Evolutionary conservation across 768 basidiomycete species (phyloP).

Genomic region (Hemileccinum impolitum): DNA sequence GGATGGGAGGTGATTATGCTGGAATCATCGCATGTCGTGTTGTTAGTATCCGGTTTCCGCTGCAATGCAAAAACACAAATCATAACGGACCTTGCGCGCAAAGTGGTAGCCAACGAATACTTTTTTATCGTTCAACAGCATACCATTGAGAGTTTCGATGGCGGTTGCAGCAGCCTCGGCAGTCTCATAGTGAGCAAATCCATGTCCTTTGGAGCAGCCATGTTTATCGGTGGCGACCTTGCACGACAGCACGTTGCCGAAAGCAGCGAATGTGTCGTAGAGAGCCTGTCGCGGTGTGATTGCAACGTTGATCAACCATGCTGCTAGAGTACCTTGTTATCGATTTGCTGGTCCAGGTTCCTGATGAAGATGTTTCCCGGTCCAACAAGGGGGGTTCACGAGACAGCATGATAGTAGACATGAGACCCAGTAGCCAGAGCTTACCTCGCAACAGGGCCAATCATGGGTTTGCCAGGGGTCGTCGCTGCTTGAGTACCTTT

Average conservation of each 20-base stretch:
- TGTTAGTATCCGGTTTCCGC: conserved; percentile 50
- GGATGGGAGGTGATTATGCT: background rate
- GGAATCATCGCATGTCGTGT: no score
- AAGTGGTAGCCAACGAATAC: conserved; percentile 98
- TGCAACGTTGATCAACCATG: background rate
- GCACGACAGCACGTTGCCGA: conserved; percentile 98
- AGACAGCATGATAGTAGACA: conserved; percentile 89
- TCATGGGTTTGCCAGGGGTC: no score
- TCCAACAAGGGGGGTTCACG: conserved; percentile 98
- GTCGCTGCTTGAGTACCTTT: no score
- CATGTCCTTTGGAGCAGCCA: conserved; percentile 95
- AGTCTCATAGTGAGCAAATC: conserved; percentile 98
- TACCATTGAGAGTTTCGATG: conserved; percentile 98
- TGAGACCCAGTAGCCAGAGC: conserved; percentile 23
- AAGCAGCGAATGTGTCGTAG: conserved; percentile 98
- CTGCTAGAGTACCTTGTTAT: conserved; percentile 73
- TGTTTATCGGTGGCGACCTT: conserved; percentile 97
- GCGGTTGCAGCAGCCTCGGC: conserved; percentile 93
- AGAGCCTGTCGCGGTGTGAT: conserved; percentile 61
- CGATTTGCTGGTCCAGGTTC: conserved; percentile 94
- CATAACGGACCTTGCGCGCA: conserved; percentile 77
- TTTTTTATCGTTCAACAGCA: conserved; percentile 99
- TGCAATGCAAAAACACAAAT: conserved; percentile 29
- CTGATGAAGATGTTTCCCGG: conserved; percentile 99
- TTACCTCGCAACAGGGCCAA: conserved; percentile 96